Base-by-base conservation (phyloP, 371 early-diverging fungal species). In the Mortierella sp. region DNA sequence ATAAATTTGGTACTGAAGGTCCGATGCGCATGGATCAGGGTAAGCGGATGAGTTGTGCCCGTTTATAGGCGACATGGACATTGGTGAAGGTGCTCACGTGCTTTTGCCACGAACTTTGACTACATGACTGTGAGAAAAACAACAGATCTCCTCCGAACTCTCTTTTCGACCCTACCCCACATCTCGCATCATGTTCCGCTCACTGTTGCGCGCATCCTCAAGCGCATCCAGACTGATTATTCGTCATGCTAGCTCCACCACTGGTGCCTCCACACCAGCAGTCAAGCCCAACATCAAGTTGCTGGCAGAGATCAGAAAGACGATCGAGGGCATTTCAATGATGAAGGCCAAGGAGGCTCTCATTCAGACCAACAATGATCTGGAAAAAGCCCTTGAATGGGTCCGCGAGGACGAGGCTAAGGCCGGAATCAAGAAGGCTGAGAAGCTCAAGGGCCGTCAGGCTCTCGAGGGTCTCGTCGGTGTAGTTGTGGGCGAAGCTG, bases 301-400 rank as follows among this genome's bases (percentile, higher is more conserved):
- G 27, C 79, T 97, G 78, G 98, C 60, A 87, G 93, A 81, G 92
- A 95, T 65, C 92, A 94, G 46, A 88, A 93, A 67, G 89, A 47
- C 69, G 4, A 69, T 76, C 32, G 76, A 76, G 32, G 76, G 76
- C 46, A 27, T 93, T 31, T 84, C 92, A 26, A 92, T 97, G 81
- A 83, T 86, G 71, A 94, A 94, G 71, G 97, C 95, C 43, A 92
- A 92, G 60, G 93, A 94, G 73, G 96, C 97, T 3, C 89, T 96
- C 50, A 64, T 86, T 30, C 86, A 85, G 60, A 82, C 83, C 50
- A 82, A 88, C 69, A 93, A 93, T 78, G 88, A 92, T 81, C 90
- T 92, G 64, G 89, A 84, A 43, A 82, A 83, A 57, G 98, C 98
- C 11, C 80, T 94, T 28, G 85, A 78, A n/a, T 95, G 95, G 94